Conservation (phyloP, 768 basidiomycete genomes). For the Tylopilus vinaceipallidus region DNA sequence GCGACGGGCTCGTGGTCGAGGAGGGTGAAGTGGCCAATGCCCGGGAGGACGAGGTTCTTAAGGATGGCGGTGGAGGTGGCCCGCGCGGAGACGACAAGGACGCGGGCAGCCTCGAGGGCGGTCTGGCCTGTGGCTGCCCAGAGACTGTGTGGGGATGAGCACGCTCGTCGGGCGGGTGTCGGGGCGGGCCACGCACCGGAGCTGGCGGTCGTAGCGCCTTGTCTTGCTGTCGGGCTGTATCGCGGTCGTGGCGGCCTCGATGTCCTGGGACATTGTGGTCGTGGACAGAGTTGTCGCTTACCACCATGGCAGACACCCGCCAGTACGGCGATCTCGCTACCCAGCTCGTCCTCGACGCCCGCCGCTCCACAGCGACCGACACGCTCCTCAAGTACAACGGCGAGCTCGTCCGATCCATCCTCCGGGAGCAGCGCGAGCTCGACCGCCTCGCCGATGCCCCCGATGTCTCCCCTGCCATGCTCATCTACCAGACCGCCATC, state of each 20-base stretch:
- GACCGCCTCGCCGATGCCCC: slow-evolving; percentile 53
- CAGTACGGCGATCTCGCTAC: slow-evolving; percentile 86
- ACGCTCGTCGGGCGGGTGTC: background rate
- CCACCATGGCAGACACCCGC: slow-evolving; percentile 46
- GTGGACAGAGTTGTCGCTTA: background rate
- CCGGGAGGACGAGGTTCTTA: too few relatives aligned
- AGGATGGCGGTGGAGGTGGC: slow-evolving; percentile 87
- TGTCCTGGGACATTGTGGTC: slow-evolving; percentile 42
- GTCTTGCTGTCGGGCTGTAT: slow-evolving; percentile 67
- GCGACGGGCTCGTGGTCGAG: too few relatives aligned
- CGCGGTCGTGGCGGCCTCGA: slow-evolving; percentile 44
- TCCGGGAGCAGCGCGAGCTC: slow-evolving; percentile 90
- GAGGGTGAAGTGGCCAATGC: too few relatives aligned
- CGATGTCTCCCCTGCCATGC: slow-evolving; percentile 55
- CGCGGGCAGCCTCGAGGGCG: slow-evolving; percentile 79
- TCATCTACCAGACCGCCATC: slow-evolving; percentile 87
- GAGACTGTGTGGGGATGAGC: slow-evolving; percentile 44
- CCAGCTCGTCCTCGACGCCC: slow-evolving; percentile 83
- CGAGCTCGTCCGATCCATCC: slow-evolving; percentile 76
- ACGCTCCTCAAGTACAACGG: slow-evolving; percentile 92
- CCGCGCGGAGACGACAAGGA: slow-evolving; percentile 77
- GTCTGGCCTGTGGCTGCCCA: slow-evolving; percentile 93
- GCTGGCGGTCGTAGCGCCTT: slow-evolving; percentile 91
- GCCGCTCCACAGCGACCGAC: slow-evolving; percentile 80
- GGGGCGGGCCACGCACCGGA: slow-evolving; percentile 54